Evolutionary conservation across 2,329 filamentous ascomycete genomes (phyloP), one percentile per base, ranked within the genome.

Genomic region (Arthroderma sp.): DNA sequence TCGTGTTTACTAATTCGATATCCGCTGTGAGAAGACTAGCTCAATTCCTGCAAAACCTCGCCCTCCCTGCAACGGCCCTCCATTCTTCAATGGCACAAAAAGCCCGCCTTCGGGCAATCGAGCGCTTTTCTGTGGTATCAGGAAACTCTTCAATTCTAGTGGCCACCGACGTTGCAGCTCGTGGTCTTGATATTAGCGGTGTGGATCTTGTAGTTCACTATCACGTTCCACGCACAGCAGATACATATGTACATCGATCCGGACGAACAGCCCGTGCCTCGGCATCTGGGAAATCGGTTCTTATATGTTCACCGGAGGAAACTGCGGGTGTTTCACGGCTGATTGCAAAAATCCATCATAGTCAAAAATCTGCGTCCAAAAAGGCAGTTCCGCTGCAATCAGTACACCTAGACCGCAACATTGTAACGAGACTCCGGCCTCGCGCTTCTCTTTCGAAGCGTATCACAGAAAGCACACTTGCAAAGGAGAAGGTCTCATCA

Each of bases 61-160:
- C 81, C 50, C 72, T 95, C 6, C 79, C 81, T 2, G 83, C 81
- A 1, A 70, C 85, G 7, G 79, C 84, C 0, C 70, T 98, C 0
- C 91, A 98, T 64, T 95, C 87, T 0, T 83, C 87, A 51, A 96
- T 98, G 91, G 74, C 80, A 1, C 91, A 98, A 64, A 96, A 96
- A 63, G 88, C 91, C 3, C 86, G 91, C 38, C 72, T 95, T n/a
- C 80, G 89, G 34, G 89, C 86, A 1, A 76, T 98, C 2, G 91
- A 98, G 60, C 82, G 84, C 36, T 96, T 98, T 66, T 81, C 83
- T 1, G 75, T 75, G 0, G 61, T 65, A 0, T 56, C 63, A 4
- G 70, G 75, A 39, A 65, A 70, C 29, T 71, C 62, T 55, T 75
- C 80, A 1, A 83, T 96, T 38, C 76, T 96, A 2, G 75, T 98